Conservation (phyloP, 1,284 basidiomycete genomes). For the Ustilago xerochloae region DNA sequence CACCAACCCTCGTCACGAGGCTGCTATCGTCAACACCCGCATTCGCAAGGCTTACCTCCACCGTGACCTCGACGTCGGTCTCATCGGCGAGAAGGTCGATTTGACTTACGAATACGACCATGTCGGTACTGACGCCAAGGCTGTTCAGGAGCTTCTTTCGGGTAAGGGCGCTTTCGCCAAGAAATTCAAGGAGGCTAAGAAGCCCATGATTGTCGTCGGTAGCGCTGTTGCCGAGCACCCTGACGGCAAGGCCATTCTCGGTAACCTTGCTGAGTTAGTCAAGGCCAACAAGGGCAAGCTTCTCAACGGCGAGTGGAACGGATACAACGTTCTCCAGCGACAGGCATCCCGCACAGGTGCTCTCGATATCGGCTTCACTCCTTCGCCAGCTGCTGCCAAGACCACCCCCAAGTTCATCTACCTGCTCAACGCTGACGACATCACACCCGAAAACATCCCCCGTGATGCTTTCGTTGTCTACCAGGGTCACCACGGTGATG, state of each 20-base stretch:
- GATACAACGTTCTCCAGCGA: slow-evolving; percentile 91
- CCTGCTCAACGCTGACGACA: slow-evolving; percentile 94
- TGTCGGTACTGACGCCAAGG: slow-evolving; percentile 82
- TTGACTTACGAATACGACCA: slow-evolving; percentile 94
- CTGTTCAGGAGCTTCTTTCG: slow-evolving; percentile 81
- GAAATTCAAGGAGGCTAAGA: slow-evolving; percentile 90
- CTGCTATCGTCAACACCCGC: slow-evolving; percentile 95
- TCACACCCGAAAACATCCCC: slow-evolving; percentile 90
- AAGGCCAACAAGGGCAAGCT: slow-evolving; percentile 75
- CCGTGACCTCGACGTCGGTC: slow-evolving; percentile 82
- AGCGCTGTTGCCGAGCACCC: slow-evolving; percentile 86
- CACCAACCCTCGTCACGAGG: slow-evolving; percentile 97
- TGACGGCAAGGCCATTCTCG: slow-evolving; percentile 84
- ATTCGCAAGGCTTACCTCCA: slow-evolving; percentile 95
- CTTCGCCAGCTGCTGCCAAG: slow-evolving; percentile 79
- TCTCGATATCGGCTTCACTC: slow-evolving; percentile 92
- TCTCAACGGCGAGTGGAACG: slow-evolving; percentile 92
- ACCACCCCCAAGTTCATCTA: slow-evolving; percentile 94
- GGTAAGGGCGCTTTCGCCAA: slow-evolving; percentile 81
- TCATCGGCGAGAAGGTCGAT: slow-evolving; percentile 91
- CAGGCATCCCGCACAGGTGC: slow-evolving; percentile 91
- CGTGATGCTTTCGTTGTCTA: slow-evolving; percentile 96
- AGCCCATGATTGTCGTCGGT: slow-evolving; percentile 92
- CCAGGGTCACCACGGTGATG: slow-evolving; percentile 98
- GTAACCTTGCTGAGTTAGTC: slow-evolving; percentile 82